Conservation (phyloP, 2,329 filamentous ascomycete genomes). For the Sporothrix curviconia region DNA sequence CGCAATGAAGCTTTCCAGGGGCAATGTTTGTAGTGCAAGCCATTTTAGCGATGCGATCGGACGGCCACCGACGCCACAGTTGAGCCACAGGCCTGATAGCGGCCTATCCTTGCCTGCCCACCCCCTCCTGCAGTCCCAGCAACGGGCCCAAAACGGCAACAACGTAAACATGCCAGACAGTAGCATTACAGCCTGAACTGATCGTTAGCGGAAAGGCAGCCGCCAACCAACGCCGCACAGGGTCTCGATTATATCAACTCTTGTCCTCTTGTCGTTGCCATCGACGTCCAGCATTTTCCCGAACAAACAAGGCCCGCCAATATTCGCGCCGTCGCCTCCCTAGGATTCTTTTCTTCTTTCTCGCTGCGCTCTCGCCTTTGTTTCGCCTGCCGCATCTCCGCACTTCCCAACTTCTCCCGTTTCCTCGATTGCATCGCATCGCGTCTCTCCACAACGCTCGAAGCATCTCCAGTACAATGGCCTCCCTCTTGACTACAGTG, state of each 20-base stretch:
- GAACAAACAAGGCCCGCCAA: no score
- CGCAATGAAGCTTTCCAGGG: background rate
- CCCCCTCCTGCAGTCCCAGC: constrained; percentile 13
- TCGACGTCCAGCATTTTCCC: no score
- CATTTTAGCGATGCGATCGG: background rate
- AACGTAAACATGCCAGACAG: constrained; percentile 18
- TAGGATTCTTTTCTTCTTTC: no score
- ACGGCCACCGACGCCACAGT: background rate
- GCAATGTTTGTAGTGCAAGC: background rate
- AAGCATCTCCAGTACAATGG: constrained; percentile 16
- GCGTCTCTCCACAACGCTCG: no score
- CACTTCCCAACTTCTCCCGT: no score
- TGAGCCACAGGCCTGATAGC: constrained; percentile 7
- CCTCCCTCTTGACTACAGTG: constrained; percentile 26
- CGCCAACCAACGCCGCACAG: no score
- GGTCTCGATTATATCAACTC: no score
- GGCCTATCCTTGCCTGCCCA: background rate
- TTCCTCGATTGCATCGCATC: no score
- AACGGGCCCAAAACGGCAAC: constrained; percentile 20
- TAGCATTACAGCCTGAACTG: background rate
- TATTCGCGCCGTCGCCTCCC: no score
- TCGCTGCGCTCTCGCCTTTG: no score
- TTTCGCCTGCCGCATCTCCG: background rate
- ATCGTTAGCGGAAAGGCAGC: no score
- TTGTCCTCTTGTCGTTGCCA: no score